Evolutionary conservation across 1,139 yeast species (phyloP).

Genomic region (Arxiozyma telluris): DNA sequence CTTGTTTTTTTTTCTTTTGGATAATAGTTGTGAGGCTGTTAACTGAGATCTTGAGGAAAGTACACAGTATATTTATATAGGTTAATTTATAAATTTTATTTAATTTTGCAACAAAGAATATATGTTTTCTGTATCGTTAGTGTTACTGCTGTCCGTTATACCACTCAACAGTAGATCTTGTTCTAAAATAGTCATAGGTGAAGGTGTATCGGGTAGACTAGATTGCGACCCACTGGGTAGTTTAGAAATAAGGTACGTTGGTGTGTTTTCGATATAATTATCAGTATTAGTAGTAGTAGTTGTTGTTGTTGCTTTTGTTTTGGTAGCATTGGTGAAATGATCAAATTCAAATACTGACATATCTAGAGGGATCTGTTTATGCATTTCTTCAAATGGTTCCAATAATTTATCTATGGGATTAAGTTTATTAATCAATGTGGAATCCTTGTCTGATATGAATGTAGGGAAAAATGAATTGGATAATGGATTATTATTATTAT

Average conservation of each 20-base stretch:
- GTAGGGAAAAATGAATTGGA: not conserved
- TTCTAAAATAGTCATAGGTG: conserved; percentile 1
- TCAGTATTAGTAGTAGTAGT: not conserved
- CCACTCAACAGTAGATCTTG: not conserved
- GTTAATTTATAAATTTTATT: not conserved
- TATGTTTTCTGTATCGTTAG: not conserved
- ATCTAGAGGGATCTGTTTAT: not conserved
- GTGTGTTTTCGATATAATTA: too few species aligned
- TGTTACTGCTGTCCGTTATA: not conserved
- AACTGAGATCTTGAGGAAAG: not conserved
- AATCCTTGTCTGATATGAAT: not conserved
- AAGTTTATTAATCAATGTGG: not conserved
- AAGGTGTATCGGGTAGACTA: not conserved
- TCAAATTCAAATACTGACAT: conserved; percentile 1
- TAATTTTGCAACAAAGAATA: not conserved
- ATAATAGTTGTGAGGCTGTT: too few species aligned
- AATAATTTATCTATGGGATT: conserved; percentile 2
- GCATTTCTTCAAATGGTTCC: not conserved
- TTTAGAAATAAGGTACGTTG: not conserved
- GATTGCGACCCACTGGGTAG: not conserved
- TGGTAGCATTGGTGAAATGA: not conserved
- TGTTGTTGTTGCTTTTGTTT: not conserved
- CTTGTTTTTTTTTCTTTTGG: too few species aligned
- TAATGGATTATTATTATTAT: too few species aligned
- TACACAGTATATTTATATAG: not conserved